Conservation (phyloP, 208 protist species). For the Leishmania aethiopica region DNA sequence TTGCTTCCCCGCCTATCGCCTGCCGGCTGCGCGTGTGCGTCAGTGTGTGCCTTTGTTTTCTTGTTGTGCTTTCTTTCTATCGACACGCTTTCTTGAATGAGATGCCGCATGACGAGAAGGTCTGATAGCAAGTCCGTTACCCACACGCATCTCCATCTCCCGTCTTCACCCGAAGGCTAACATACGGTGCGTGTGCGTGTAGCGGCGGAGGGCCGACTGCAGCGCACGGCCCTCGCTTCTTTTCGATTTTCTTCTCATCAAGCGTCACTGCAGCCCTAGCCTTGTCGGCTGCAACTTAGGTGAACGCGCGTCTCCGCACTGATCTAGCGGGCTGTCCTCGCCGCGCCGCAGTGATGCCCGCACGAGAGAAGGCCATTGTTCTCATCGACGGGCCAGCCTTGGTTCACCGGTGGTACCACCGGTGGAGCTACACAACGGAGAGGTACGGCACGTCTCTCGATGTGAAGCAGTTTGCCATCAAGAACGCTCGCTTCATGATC, state of each 20-base stretch:
- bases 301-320: neutral
- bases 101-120: neutral
- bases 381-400: conserved; percentile 87
- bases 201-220: neutral
- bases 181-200: conserved; percentile 5
- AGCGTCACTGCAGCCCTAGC: neutral
- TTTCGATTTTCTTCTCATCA: neutral
- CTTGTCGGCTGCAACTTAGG: neutral
- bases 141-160: neutral
- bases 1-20: neutral
- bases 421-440: conserved; percentile 74
- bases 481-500: conserved; percentile 76
- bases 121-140: neutral
- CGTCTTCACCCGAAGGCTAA: neutral
- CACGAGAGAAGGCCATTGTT: conserved; percentile 73
- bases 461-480: conserved; percentile 80
- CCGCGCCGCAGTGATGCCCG: conserved; percentile 32
- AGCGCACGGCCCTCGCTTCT: neutral
- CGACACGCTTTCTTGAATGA: neutral
- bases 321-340: neutral
- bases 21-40: neutral
- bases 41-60: neutral
- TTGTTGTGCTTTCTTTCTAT: neutral
- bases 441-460: conserved; percentile 56
- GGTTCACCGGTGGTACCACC: conserved; percentile 90